Evolutionary conservation across 331 rosid species (phyloP).

Genomic region (Pyracantha coccinea): DNA sequence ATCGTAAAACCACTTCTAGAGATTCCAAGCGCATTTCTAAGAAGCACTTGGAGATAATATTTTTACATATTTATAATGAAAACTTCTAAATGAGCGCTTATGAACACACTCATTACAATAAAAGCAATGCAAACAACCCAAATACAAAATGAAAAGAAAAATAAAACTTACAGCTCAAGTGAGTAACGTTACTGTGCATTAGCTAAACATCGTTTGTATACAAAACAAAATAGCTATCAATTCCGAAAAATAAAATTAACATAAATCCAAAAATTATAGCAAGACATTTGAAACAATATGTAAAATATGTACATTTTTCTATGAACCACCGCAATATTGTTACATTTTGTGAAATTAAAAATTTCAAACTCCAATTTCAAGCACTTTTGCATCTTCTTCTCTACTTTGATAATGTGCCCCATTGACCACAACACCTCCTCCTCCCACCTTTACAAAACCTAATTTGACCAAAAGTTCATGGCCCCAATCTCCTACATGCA

Average conservation of each 20-base stretch:
- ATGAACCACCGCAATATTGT: neutral
- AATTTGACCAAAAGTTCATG: slow-evolving; percentile 14
- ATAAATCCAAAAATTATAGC: neutral
- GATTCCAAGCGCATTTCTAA: no score
- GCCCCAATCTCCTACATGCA: slow-evolving; percentile 73
- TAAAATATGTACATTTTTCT: neutral
- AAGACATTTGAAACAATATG: neutral
- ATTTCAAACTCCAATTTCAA: slow-evolving; percentile 12
- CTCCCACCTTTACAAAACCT: slow-evolving; percentile 13
- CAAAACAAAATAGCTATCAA: neutral
- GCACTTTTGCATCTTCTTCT: slow-evolving; percentile 16
- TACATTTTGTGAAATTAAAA: neutral
- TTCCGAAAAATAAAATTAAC: neutral
- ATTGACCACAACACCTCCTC: slow-evolving; percentile 21
- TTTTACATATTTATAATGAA: no score
- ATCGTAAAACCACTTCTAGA: no score
- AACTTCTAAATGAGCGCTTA: no score
- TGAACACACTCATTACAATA: no score
- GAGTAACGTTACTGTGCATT: no score
- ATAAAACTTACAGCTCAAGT: no score
- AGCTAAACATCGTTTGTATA: neutral
- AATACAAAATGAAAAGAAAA: no score
- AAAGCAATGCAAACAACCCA: no score
- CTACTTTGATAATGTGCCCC: slow-evolving; percentile 17
- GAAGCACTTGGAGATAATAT: no score